Conservation (phyloP, 208 protist genomes). For the Trypanosoma vivax region DNA sequence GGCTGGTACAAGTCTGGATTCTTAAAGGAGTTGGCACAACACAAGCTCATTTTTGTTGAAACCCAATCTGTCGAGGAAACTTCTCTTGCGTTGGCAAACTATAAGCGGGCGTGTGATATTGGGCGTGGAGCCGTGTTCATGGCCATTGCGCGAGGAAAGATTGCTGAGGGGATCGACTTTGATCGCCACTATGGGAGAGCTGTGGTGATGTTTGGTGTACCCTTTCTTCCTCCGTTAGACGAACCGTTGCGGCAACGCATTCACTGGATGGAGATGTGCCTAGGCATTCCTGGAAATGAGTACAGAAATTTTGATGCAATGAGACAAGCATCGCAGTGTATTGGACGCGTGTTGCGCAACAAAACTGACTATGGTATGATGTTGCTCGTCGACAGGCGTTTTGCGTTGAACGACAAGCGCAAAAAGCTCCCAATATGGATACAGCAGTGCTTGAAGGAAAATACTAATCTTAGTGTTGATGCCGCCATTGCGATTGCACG, state of each 20-base stretch:
- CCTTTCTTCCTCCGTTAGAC: constrained; percentile 92
- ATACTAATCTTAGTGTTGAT: constrained; percentile 88
- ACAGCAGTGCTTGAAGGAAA: constrained; percentile 83
- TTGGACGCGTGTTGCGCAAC: constrained; percentile 97
- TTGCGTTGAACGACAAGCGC: constrained; percentile 93
- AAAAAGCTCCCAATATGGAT: constrained; percentile 91
- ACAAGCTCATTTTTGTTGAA: constrained; percentile 99
- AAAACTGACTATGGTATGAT: constrained; percentile 99
- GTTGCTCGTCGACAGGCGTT: constrained; percentile 97
- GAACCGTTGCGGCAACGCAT: constrained; percentile 92
- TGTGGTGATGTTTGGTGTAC: constrained; percentile 97
- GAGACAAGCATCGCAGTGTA: constrained; percentile 98
- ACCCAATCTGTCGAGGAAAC: constrained; percentile 97
- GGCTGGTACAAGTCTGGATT: constrained; percentile 91
- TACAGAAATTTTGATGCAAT: constrained; percentile 99
- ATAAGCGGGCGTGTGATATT: constrained; percentile 95
- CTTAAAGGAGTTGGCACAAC: constrained; percentile 85
- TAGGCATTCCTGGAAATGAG: constrained; percentile 94
- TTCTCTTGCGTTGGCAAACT: constrained; percentile 95
- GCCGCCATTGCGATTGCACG: constrained; percentile 83
- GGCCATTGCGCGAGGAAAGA: constrained; percentile 96
- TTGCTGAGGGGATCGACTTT: constrained; percentile 99
- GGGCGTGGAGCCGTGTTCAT: constrained; percentile 98
- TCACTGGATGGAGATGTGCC: constrained; percentile 94
- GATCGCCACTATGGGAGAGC: constrained; percentile 95